These are phyloP conservation scores for Microcos paniculata DNA, from an alignment of 345 rosid genomes.

Conservation along the genomic window DNA sequence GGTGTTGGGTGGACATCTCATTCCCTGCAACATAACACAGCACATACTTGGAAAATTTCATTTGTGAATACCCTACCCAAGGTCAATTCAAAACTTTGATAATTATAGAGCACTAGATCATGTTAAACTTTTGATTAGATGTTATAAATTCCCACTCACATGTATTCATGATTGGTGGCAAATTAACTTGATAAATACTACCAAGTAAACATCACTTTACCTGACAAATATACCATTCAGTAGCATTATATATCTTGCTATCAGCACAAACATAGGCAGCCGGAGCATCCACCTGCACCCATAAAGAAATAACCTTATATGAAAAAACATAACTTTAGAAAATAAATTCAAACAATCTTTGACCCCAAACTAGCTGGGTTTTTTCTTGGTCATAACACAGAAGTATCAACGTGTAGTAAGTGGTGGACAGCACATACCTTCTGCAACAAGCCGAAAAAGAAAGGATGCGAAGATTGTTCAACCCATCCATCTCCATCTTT, in stretches of 20 bases:
- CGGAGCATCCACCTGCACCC: conserved; percentile 73
- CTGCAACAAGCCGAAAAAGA: conserved; percentile 80
- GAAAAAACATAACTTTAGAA: neutral
- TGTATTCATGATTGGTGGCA: neutral
- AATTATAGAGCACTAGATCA: neutral
- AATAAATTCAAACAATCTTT: neutral
- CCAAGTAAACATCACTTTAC: conserved; percentile 37
- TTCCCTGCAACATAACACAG: conserved; percentile 60
- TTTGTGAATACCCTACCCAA: neutral
- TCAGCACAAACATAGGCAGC: conserved; percentile 86
- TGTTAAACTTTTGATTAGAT: neutral
- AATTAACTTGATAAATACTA: conserved; percentile 3
- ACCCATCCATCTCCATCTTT: conserved; percentile 99
- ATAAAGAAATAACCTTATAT: conserved; percentile 20
- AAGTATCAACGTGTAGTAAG: neutral
- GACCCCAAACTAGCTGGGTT: neutral
- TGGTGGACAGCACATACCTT: conserved; percentile 52
- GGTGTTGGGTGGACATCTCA: conserved; percentile 87
- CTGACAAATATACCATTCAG: conserved; percentile 98
- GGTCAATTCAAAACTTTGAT: neutral
- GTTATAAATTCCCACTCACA: neutral
- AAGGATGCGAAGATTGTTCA: conserved; percentile 81
- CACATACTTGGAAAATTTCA: neutral
- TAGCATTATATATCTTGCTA: conserved; percentile 84
- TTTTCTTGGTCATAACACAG: neutral